These are phyloP conservation scores for Mucor mucedo DNA, from an alignment of 371 early-diverging fungal species.

Conservation along the genomic window DNA sequence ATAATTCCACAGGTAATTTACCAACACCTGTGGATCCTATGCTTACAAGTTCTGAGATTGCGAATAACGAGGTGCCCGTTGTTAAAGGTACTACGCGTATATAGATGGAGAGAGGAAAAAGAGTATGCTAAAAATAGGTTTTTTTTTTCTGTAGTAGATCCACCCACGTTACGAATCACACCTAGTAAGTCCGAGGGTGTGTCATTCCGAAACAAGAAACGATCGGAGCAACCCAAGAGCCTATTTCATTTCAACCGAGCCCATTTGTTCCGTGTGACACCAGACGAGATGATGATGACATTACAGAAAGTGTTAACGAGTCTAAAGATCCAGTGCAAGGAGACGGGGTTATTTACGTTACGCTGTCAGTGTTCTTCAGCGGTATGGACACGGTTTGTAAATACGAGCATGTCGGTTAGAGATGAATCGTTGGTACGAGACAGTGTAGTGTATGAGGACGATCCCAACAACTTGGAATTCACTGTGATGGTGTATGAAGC, in stretches of 20 bases:
- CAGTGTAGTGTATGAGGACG: neutral
- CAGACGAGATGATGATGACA: slow-evolving; percentile 36
- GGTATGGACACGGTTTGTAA: slow-evolving; percentile 9
- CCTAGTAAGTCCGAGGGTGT: slow-evolving; percentile 20
- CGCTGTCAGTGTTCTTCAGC: neutral
- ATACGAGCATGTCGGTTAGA: neutral
- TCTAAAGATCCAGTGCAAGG: slow-evolving; percentile 27
- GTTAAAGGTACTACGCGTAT: neutral
- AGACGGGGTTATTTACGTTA: slow-evolving; percentile 4
- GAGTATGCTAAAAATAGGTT: neutral
- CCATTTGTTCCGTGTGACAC: slow-evolving; percentile 37
- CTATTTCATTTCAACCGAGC: slow-evolving; percentile 44
- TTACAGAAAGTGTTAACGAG: slow-evolving; percentile 24
- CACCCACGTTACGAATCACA: neutral
- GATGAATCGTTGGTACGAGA: neutral
- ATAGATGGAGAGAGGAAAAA: neutral
- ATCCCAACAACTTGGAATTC: slow-evolving; percentile 19
- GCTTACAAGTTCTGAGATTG: neutral
- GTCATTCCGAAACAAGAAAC: neutral
- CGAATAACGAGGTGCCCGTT: neutral
- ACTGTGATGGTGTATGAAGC: slow-evolving; percentile 45
- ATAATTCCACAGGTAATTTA: slow-evolving; percentile 17
- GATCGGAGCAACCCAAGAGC: slow-evolving; percentile 31
- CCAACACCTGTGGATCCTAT: slow-evolving; percentile 15
- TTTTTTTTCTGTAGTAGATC: neutral